Evolutionary conservation across 257 asterid genomes (phyloP).

Genomic region (Scutellaria barbata): DNA sequence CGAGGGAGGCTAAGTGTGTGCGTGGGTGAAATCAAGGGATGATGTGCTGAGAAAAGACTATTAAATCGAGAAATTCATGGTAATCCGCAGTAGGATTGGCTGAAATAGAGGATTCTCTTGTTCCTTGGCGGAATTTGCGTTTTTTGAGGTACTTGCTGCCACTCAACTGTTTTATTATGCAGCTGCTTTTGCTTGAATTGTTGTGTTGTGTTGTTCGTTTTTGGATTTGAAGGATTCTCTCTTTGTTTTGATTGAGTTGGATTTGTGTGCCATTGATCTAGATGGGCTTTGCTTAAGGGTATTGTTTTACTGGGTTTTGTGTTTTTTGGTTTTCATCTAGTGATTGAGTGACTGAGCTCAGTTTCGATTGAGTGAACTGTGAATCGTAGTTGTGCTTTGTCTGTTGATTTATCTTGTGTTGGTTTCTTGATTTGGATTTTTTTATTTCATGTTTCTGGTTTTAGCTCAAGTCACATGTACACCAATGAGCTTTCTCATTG

Average conservation of each 20-base stretch:
- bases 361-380: conserved; percentile 17
- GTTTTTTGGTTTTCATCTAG: conserved; percentile 3
- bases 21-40: conserved; percentile 23
- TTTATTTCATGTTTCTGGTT: not conserved
- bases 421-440: conserved; percentile 32
- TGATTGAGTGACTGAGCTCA: conserved; percentile 24
- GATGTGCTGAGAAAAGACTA: conserved; percentile 30
- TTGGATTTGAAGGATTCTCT: not conserved
- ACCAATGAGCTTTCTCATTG: conserved; percentile 22
- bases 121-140: conserved; percentile 26
- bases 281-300: not conserved
- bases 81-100: conserved; percentile 22
- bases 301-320: not conserved
- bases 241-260: not conserved
- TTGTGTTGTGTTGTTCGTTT: conserved; percentile 3
- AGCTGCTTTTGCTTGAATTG: conserved; percentile 3
- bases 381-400: conserved; percentile 5
- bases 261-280: conserved; percentile 17
- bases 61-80: conserved; percentile 20
- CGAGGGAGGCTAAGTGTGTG: conserved; percentile 8
- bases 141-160: conserved; percentile 29
- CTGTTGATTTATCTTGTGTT: not conserved
- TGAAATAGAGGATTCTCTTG: conserved; percentile 35
- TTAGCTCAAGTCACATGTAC: conserved; percentile 18
- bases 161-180: not conserved